These are phyloP conservation scores for Pseudonitzschia multiseries DNA, from an alignment of 108 stramenopile species.

Conservation along the genomic window DNA sequence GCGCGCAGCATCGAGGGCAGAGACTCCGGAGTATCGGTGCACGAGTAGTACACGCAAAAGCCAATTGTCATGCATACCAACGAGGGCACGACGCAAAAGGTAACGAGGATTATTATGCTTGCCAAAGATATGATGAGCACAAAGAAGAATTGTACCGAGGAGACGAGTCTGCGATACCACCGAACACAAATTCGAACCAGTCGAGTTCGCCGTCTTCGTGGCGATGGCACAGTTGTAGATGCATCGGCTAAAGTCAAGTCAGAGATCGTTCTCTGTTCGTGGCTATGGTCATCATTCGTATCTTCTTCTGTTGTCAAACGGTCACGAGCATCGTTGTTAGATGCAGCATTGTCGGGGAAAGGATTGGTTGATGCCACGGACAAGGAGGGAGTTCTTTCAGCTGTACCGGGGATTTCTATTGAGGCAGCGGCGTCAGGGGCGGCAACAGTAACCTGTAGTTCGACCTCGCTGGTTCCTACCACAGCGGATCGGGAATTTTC, in stretches of 20 bases:
- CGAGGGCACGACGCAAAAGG: conserved; percentile 32
- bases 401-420: neutral
- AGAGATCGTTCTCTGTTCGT: too few relatives aligned
- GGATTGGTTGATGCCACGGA: neutral
- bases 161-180: conserved; percentile 1
- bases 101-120: conserved; percentile 8
- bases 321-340: neutral
- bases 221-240: neutral
- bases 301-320: neutral
- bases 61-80: conserved; percentile 13
- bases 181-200: neutral
- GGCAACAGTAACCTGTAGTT: neutral
- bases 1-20: conserved; percentile 20
- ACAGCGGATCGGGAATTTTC: neutral
- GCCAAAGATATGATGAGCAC: conserved; percentile 21
- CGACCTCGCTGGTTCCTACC: neutral
- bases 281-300: too few relatives aligned
- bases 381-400: neutral
- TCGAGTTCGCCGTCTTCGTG: neutral
- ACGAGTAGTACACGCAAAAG: conserved; percentile 31
- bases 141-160: conserved; percentile 19
- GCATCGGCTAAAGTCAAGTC: neutral
- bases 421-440: neutral
- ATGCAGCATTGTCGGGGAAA: neutral
- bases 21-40: conserved; percentile 25